Evolutionary conservation across 2,329 filamentous ascomycete species (phyloP), one percentile per base, ranked within the genome.

Genomic region (Pseudogymnoascus sp.): DNA sequence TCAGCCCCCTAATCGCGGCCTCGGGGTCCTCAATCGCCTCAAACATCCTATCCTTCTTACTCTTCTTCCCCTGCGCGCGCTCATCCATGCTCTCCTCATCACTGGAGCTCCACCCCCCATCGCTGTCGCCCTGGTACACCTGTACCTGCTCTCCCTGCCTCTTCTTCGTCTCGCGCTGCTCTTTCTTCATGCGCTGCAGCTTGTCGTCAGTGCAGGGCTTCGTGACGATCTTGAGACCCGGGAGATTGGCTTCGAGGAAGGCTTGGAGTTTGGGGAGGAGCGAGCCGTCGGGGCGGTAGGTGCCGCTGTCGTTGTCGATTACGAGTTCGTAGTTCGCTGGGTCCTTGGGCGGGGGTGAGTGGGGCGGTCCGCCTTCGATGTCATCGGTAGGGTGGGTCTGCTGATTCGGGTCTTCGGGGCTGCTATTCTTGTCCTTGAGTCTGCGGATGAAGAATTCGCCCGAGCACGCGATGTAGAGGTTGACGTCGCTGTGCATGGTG

Each of bases 301-400:
- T 97, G 9, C 93, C 93, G 62, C 88, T 91, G 75, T 96, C 93
- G 71, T 97, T 97, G 78, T 97, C 93, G 71, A 97, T 97, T 67
- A 95, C 80, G 7, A 97, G 83, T 73, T 96, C 89, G 74, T 96
- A 97, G 72, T 81, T 80, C 61, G 75, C 72, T n/a, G 78, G 83
- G 63, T 81, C 75, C 12, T 73, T 68, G 0, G 79, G 82, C 2
- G 80, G 81, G 0, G 75, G 66, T 0, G 72, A 71, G 14, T 73
- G 65, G 1, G 80, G 80, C 2, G 80, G 81, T 0, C 78, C 83
- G n/a, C 75, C 78, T 3, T 76, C 74, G 1, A 82, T 59, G 2
- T 82, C 76, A 1, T 80, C 70, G 0, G 78, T 72, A 0, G 84
- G 84, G 65, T 88, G 84, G 1, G 82, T 82, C 42, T 77, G 74